phyloP scores from a whole-genome alignment of 495 filamentous ascomycete species.

The Margaritispora aquatica region DNA sequence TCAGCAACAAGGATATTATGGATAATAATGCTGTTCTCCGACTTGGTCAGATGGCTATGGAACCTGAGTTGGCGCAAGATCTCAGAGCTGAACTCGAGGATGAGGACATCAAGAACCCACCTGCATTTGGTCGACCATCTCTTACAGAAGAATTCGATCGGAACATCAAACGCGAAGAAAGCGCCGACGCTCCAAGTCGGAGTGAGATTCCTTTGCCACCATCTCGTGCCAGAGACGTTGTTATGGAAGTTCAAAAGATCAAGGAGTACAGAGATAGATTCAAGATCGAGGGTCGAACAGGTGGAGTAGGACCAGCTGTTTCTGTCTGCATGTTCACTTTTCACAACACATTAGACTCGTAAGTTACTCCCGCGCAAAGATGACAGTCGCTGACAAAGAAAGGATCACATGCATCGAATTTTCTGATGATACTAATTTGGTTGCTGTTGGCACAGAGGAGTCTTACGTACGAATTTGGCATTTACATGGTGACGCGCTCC shows the following conservation, averaged over 20 bases:
- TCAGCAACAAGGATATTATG: slow-evolving; percentile 65
- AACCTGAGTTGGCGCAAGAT: slow-evolving; percentile 69
- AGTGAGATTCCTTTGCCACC: slow-evolving; percentile 78
- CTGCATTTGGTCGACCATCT: slow-evolving; percentile 50
- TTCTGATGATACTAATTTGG: slow-evolving; percentile 77
- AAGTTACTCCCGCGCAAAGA: slow-evolving; percentile 26
- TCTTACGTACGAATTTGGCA: slow-evolving; percentile 95
- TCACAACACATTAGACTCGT: slow-evolving; percentile 91
- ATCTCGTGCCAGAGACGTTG: slow-evolving; percentile 78
- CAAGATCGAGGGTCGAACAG: slow-evolving; percentile 70
- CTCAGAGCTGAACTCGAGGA: slow-evolving; percentile 78
- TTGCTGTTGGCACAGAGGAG: slow-evolving; percentile 81
- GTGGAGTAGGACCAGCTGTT: slow-evolving; percentile 70
- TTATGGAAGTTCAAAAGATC: slow-evolving; percentile 92
- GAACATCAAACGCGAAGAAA: slow-evolving; percentile 84
- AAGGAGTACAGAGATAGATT: slow-evolving; percentile 89
- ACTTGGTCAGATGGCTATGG: slow-evolving; percentile 76
- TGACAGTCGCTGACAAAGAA: neutral
- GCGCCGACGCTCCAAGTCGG: slow-evolving; percentile 71
- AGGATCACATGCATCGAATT: slow-evolving; percentile 92
- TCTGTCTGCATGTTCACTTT: slow-evolving; percentile 96
- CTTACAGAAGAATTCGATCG: slow-evolving; percentile 73
- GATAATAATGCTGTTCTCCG: slow-evolving; percentile 51
- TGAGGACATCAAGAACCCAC: slow-evolving; percentile 66
- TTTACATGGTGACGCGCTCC: slow-evolving; percentile 68